Conservation (phyloP, 2,329 filamentous ascomycete genomes). For the Aquanectria penicillioides region DNA sequence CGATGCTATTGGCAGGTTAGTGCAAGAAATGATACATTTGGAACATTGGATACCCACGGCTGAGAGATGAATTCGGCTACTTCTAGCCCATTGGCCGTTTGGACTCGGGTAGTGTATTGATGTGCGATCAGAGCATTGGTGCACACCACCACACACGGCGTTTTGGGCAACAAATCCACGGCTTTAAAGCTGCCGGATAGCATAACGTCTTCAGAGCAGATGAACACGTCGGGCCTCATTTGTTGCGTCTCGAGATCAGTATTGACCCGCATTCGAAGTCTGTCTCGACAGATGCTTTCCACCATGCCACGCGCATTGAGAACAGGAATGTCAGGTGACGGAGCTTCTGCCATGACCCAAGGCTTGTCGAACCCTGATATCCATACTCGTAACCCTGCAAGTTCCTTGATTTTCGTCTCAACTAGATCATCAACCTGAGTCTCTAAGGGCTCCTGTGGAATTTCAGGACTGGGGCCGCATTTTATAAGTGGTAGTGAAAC, state of each 20-base stretch:
- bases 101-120: conserved; percentile 32
- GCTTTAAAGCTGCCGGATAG: background rate
- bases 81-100: conserved; percentile 26
- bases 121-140: conserved; percentile 45
- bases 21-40: background rate
- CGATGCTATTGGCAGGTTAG: conserved; percentile 37
- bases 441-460: background rate
- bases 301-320: conserved; percentile 11
- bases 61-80: conserved; percentile 52
- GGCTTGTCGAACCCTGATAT: conserved; percentile 13
- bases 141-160: conserved; percentile 47
- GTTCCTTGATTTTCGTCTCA: conserved; percentile 37
- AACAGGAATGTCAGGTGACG: background rate
- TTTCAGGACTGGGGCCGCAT: conserved; percentile 5
- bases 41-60: conserved; percentile 42
- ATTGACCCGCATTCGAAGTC: conserved; percentile 34
- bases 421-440: conserved; percentile 41
- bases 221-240: conserved; percentile 40
- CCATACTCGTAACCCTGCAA: conserved; percentile 44
- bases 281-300: conserved; percentile 19
- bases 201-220: conserved; percentile 36
- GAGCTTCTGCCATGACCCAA: background rate
- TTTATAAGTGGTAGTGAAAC: conserved; percentile 45
- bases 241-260: conserved; percentile 1
- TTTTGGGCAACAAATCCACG: background rate